phyloP scores from a whole-genome alignment of 225 moss, liverwort and hornwort species.

The Marchantia paleacea region DNA sequence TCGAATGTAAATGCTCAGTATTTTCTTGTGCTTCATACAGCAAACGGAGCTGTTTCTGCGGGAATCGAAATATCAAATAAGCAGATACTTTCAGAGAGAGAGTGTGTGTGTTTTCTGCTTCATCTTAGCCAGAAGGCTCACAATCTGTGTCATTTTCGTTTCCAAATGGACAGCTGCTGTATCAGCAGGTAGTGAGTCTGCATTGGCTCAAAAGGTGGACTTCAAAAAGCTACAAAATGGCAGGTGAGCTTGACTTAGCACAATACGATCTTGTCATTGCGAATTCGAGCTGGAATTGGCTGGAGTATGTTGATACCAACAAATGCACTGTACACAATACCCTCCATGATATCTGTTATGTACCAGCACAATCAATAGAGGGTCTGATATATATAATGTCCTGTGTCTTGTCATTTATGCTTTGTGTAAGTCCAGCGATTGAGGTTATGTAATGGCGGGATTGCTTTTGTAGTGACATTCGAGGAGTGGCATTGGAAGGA shows the following conservation, averaged over 20 bases:
- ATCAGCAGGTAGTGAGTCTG: slow-evolving; percentile 67
- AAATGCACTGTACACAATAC: background rate
- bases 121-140: background rate
- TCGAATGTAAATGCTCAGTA: too few species aligned
- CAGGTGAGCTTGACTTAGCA: slow-evolving; percentile 43
- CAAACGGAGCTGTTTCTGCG: too few species aligned
- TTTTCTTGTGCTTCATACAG: too few species aligned
- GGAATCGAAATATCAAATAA: too few species aligned
- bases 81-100: too few species aligned
- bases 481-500: slow-evolving; percentile 89
- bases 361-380: background rate
- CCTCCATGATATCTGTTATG: background rate
- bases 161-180: slow-evolving; percentile 51
- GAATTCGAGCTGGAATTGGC: background rate
- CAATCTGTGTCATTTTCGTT: background rate
- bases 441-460: slow-evolving; percentile 3
- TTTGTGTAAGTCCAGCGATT: background rate
- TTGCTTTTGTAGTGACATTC: slow-evolving; percentile 66
- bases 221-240: slow-evolving; percentile 97
- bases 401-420: background rate
- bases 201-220: slow-evolving; percentile 59
- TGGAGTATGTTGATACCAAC: background rate
- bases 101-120: too few species aligned
- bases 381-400: background rate
- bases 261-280: background rate